Base-by-base conservation (phyloP, 2,329 filamentous ascomycete genomes). In the Cladosporium colombiae region DNA sequence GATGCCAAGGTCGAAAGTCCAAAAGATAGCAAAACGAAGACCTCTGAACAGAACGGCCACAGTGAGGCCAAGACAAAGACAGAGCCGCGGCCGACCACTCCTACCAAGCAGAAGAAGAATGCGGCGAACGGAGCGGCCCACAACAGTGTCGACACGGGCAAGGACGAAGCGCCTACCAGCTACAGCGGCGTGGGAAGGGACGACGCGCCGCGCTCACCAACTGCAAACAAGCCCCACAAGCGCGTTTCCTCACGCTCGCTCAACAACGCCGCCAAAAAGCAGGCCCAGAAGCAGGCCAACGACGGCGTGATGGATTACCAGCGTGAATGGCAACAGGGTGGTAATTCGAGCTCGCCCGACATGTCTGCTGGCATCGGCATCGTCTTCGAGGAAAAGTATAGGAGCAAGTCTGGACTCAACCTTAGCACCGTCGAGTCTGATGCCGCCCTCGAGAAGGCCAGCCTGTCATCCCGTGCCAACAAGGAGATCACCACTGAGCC, bases 371-470 rank as follows among this genome's bases (percentile, higher is more conserved):
- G 59, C 1, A 50, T 62, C 8, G 61, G 61, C 25, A 55, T 55
- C 25, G 61, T 63, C 14, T 63, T 63, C 11, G 61, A 65, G 21
- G 61, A 62, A 46, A 50, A 56, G 52, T 62, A 40, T 31, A 69
- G 74, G 44, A 78, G 80, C 68, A 77, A 77, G 65, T 76, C 81
- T 65, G 82, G 82, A 58, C 74, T 81, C 58, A 77, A 78, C 49
- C 72, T 85, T 69, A 80, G 78, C 23, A 82, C 77, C 67, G 75
- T 82, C 57, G 80, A 80, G 71, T 76, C 79, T 13, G 70, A 75
- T 16, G 74, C 74, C 18, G 35, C 46, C 4, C 37, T 62, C 18
- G 49, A 66, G 13, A 37, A 55, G 23, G 25, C 37, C 61, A 63
- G 61, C 25, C 35, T 63, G 10, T 31, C 74, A 74, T 65, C 78